Conservation (phyloP, 2,329 filamentous ascomycete species). For the Fonsecaea monophora region DNA sequence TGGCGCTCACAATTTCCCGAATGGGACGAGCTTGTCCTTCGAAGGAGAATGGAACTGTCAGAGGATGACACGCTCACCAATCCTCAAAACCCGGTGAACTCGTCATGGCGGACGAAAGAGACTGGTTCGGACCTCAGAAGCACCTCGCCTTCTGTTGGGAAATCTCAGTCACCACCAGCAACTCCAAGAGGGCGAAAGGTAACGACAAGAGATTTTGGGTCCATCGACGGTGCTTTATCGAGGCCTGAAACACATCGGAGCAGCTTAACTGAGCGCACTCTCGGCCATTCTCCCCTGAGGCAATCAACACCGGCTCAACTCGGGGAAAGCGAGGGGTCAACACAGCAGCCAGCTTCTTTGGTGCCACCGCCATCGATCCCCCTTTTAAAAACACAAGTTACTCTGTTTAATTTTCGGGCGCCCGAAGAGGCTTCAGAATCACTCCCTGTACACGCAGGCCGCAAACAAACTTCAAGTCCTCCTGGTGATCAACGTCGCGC, state of each 20-base stretch:
- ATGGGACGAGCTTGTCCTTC: constrained; percentile 73
- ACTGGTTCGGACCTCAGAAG: background rate
- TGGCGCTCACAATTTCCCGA: constrained; percentile 71
- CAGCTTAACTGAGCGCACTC: constrained; percentile 21
- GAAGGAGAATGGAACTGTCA: constrained; percentile 65
- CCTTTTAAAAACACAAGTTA: constrained; percentile 33
- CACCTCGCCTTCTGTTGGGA: constrained; percentile 18
- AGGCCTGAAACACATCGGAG: constrained; percentile 18
- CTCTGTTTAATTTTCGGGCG: constrained; percentile 19
- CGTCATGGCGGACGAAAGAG: constrained; percentile 5
- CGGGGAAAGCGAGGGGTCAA: constrained; percentile 13
- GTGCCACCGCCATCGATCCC: constrained; percentile 12
- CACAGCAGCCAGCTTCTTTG: constrained; percentile 4
- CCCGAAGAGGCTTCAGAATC: constrained; percentile 33
- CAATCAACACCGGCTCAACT: constrained; percentile 14
- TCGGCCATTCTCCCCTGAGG: constrained; percentile 27
- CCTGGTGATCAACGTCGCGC: constrained; percentile 4
- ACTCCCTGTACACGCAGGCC: constrained; percentile 28
- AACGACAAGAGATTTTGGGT: constrained; percentile 27
- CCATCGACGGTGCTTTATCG: constrained; percentile 31
- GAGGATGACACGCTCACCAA: constrained; percentile 25
- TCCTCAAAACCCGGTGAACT: background rate
- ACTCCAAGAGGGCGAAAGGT: constrained; percentile 30
- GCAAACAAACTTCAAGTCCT: constrained; percentile 23
- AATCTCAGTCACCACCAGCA: constrained; percentile 22